phyloP scores from a whole-genome alignment of 2,329 filamentous ascomycete genomes.

The Acrocalymma vagum region DNA sequence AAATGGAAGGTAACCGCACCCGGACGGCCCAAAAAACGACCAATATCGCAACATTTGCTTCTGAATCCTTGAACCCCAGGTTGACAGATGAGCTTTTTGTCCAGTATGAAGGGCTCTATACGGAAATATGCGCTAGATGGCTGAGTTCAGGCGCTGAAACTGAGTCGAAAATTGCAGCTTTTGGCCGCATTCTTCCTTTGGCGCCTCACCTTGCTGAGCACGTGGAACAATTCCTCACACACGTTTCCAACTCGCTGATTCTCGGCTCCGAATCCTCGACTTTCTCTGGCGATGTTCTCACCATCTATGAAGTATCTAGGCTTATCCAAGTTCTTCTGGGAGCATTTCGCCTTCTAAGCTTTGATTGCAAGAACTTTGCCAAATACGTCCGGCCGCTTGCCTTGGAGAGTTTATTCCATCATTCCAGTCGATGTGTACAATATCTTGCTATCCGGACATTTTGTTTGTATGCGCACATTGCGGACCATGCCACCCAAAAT shows the following conservation, averaged over 20 bases:
- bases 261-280: slow-evolving; percentile 21
- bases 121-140: slow-evolving; percentile 87
- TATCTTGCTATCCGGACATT: slow-evolving; percentile 86
- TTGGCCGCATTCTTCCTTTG: slow-evolving; percentile 82
- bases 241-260: slow-evolving; percentile 35
- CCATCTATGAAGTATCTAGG: slow-evolving; percentile 8
- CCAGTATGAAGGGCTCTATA: slow-evolving; percentile 77
- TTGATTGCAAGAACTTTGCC: slow-evolving; percentile 75
- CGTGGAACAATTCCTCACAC: slow-evolving; percentile 61
- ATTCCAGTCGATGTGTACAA: slow-evolving; percentile 67
- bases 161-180: slow-evolving; percentile 67
- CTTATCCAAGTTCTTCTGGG: slow-evolving; percentile 67
- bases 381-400: slow-evolving; percentile 70
- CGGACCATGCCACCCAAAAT: slow-evolving; percentile 79
- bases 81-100: slow-evolving; percentile 78
- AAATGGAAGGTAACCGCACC: slow-evolving; percentile 26
- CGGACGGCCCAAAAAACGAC: slow-evolving; percentile 31
- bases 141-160: slow-evolving; percentile 55
- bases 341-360: slow-evolving; percentile 80
- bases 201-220: slow-evolving; percentile 81
- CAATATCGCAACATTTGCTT: slow-evolving; percentile 37
- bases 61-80: slow-evolving; percentile 65
- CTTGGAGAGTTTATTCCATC: slow-evolving; percentile 73
- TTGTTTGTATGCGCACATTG: slow-evolving; percentile 78
- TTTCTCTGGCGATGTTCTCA: background rate